Evolutionary conservation across 2,329 filamentous ascomycete species (phyloP), one percentile per base, ranked within the genome.

Genomic region (Cladophialophora immunda): DNA sequence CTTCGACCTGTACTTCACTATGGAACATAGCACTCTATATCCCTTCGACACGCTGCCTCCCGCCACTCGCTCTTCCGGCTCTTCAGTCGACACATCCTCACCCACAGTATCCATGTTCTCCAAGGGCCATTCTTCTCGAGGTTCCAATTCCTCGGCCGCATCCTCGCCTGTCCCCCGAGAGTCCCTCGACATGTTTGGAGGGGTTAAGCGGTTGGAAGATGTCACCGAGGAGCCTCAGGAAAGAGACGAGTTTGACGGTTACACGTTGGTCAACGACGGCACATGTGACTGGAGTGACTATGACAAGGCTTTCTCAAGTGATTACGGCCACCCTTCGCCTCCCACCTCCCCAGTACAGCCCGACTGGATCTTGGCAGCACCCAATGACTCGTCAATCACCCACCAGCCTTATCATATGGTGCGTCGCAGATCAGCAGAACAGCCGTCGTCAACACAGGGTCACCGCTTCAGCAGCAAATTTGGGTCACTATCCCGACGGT

Each of bases 161-260:
- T 89, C 84, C 63, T 90, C 84, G 67, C 89, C 84, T 66, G 58
- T 68, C 36, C 85, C 81, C 58, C 79, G 80, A 45, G 81, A 79
- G 62, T 80, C 79, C 32, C 80, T 81, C 68, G 87, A 88, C 70
- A 76, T 78, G 60, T 76, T 78, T 30, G 73, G 73, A 11, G 81
- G 86, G 0, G 83, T 84, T 73, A 92, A 92, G 79, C 85, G 87
- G 67, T 83, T 97, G 68, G 91, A 92, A 17, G 92, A 95, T 74
- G 91, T 97, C 22, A 87, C 93, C 74, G 94, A 97, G 78, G 93
- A 97, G 74, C 76, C 81, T 59, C 64, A 65, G 25, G 71, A 71
- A 58, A 69, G 62, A 58, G 67, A 69, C 38, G 66, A 68, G 41
- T 66, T 68, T 53, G 66, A 70, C 29, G 66, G 68, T 32, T 70